phyloP scores from a whole-genome alignment of 192 early-diverging fungal species.

The Chytriomyces sp. region DNA sequence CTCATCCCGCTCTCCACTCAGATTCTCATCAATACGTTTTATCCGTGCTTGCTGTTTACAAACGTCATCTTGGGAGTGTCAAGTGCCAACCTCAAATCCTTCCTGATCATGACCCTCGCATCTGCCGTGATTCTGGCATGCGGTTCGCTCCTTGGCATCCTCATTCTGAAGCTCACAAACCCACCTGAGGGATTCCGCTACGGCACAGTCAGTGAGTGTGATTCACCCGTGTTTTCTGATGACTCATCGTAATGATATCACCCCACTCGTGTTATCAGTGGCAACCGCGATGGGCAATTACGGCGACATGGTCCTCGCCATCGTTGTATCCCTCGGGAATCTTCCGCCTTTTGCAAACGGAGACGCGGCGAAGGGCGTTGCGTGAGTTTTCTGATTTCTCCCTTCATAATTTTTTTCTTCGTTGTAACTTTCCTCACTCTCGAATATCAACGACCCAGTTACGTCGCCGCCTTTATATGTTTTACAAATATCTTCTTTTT shows the following conservation, averaged over 20 bases:
- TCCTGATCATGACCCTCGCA: conserved; percentile 36
- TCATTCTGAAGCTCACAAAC: conserved; percentile 28
- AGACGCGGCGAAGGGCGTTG: conserved; percentile 39
- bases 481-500: conserved; percentile 42
- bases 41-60: conserved; percentile 45
- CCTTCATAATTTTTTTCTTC: not conserved
- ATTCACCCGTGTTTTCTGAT: not conserved
- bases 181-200: conserved; percentile 35
- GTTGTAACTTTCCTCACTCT: not conserved
- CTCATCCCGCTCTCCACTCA: not conserved
- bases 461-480: conserved; percentile 41
- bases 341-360: conserved; percentile 34
- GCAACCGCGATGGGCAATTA: conserved; percentile 42
- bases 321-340: conserved; percentile 35
- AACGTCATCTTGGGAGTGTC: conserved; percentile 36
- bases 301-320: conserved; percentile 41
- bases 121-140: conserved; percentile 11
- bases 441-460: conserved; percentile 24
- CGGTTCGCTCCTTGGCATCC: conserved; percentile 7
- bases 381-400: conserved; percentile 29
- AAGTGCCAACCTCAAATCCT: conserved; percentile 15
- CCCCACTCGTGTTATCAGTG: not conserved
- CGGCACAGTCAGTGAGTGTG: conserved; percentile 24
- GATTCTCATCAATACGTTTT: conserved; percentile 40
- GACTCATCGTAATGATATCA: not conserved